Conservation (phyloP, 1,284 basidiomycete genomes). For the Meripilus lineatus region DNA sequence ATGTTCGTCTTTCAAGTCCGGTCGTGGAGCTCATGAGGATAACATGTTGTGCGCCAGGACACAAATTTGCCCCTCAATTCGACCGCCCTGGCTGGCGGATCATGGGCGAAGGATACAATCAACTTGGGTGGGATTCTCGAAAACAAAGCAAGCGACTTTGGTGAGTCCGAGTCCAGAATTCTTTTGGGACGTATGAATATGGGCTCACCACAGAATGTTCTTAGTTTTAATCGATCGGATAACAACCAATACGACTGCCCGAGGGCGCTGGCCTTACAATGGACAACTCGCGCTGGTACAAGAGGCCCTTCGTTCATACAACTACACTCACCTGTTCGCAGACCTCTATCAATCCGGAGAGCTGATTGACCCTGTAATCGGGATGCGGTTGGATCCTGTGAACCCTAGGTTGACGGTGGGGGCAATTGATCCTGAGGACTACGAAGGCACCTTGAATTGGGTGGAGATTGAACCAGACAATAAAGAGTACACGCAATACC, state of each 20-base stretch:
- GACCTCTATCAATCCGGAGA: background rate
- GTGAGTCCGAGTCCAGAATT: background rate
- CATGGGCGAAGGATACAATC: constrained; percentile 4
- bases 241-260: background rate
- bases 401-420: constrained; percentile 4
- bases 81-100: background rate
- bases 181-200: background rate
- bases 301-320: background rate
- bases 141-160: background rate
- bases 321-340: background rate
- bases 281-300: background rate
- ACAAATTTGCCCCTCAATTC: background rate
- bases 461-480: constrained; percentile 2
- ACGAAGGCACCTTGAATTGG: constrained; percentile 5
- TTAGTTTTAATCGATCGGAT: background rate
- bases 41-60: background rate
- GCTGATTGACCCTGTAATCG: constrained; percentile 4
- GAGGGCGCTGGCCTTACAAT: background rate
- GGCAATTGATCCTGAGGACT: constrained; percentile 5
- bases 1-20: background rate
- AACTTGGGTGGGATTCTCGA: constrained; percentile 4
- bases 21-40: background rate
- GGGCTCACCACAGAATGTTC: background rate
- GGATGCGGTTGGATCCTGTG: constrained; percentile 3
- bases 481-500: background rate